These are phyloP conservation scores for Cichorium intybus DNA, from an alignment of 140 eudicot genomes.

Conservation along the genomic window DNA sequence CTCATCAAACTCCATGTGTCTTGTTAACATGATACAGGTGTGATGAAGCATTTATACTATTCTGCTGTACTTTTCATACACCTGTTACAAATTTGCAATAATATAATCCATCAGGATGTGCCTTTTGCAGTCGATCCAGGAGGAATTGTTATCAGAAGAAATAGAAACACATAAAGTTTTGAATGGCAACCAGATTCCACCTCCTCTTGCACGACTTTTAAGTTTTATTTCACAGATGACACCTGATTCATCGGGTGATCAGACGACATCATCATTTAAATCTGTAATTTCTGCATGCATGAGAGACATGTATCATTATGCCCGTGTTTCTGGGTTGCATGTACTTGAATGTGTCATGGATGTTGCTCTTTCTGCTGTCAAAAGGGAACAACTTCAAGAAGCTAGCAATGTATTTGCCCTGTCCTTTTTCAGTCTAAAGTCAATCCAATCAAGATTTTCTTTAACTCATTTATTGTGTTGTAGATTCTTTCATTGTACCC, in stretches of 20 bases:
- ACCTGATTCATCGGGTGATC: slow-evolving; percentile 31
- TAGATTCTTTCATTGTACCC: slow-evolving; percentile 87
- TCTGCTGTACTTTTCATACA: slow-evolving; percentile 1
- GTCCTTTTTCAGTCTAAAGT: not conserved
- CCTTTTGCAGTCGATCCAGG: slow-evolving; percentile 76
- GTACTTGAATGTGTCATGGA: slow-evolving; percentile 75
- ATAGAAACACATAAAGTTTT: slow-evolving; percentile 57
- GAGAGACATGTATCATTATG: slow-evolving; percentile 90
- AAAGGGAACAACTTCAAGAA: slow-evolving; percentile 79
- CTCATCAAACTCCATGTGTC: slow-evolving; percentile 64
- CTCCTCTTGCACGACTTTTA: slow-evolving; percentile 63
- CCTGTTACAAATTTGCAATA: slow-evolving; percentile 1
- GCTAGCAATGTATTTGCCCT: slow-evolving; percentile 59
- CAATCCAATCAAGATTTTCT: too few species aligned
- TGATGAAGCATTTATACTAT: slow-evolving; percentile 1
- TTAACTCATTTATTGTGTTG: slow-evolving; percentile 10
- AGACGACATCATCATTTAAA: slow-evolving; percentile 31
- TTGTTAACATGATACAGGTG: slow-evolving; percentile 89
- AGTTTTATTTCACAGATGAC: slow-evolving; percentile 28
- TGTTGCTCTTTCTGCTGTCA: slow-evolving; percentile 77
- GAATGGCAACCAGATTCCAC: slow-evolving; percentile 55
- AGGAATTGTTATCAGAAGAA: slow-evolving; percentile 68
- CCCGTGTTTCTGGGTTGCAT: slow-evolving; percentile 90
- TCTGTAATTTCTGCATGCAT: slow-evolving; percentile 55
- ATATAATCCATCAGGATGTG: slow-evolving; percentile 10